phyloP scores from a whole-genome alignment of 495 filamentous ascomycete species.

The Beverwykella pulmonaria region DNA sequence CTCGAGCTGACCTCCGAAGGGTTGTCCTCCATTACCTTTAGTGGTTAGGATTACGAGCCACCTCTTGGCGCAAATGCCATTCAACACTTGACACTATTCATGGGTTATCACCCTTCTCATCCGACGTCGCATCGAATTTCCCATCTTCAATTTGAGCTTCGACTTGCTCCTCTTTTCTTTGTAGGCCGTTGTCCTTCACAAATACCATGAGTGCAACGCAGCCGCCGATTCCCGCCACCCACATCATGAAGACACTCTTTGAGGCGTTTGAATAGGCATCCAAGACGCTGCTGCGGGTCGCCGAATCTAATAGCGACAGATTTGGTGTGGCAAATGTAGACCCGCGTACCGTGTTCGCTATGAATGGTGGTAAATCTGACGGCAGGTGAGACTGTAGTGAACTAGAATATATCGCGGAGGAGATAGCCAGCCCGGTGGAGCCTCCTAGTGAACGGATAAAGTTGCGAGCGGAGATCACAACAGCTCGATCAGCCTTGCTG shows the following conservation, averaged over 20 bases:
- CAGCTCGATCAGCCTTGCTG: slow-evolving; percentile 11
- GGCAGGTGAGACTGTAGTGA: slow-evolving; percentile 9
- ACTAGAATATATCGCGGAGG: slow-evolving; percentile 3
- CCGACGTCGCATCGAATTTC: neutral
- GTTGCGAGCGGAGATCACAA: slow-evolving; percentile 15
- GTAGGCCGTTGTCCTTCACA: slow-evolving; percentile 4
- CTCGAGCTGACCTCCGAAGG: too few species aligned
- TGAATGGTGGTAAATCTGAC: neutral
- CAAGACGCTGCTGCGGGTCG: neutral
- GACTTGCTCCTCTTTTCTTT: slow-evolving; percentile 1
- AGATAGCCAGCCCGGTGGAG: slow-evolving; percentile 7
- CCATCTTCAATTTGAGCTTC: neutral
- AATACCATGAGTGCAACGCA: slow-evolving; percentile 2
- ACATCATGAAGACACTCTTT: slow-evolving; percentile 8
- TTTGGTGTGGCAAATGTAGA: slow-evolving; percentile 3
- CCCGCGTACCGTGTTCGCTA: neutral
- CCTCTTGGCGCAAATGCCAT: neutral
- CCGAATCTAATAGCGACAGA: neutral
- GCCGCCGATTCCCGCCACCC: neutral
- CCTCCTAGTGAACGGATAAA: slow-evolving; percentile 15
- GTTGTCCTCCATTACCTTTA: too few species aligned
- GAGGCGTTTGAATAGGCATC: neutral
- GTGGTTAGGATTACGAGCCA: too few species aligned
- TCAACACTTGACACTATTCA: neutral
- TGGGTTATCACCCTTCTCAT: neutral